Percentiles rank a stretch among this genome's conserved stretches.
Conservation (phyloP, 495 filamentous ascomycete species). For the Aspergillus cavernicola region DNA sequence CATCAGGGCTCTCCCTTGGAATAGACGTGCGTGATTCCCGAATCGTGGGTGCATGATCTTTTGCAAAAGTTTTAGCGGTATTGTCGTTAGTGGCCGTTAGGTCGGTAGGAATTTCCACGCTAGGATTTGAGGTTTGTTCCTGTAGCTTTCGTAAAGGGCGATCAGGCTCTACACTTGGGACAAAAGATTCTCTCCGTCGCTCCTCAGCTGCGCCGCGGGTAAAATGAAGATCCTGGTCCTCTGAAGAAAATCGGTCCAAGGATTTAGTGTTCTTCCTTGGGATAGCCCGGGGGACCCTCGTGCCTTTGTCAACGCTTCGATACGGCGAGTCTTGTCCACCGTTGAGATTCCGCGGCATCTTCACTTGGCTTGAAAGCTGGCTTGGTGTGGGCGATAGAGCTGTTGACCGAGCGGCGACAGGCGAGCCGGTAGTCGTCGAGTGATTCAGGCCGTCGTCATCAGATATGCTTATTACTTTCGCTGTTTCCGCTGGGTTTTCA, state of each 20-base stretch:
- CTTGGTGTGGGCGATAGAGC: slow-evolving; percentile 22
- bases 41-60: slow-evolving; percentile 6
- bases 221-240: slow-evolving; percentile 23
- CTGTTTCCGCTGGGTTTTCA: slow-evolving; percentile 6
- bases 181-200: slow-evolving; percentile 17
- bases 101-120: slow-evolving; percentile 16
- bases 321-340: slow-evolving; percentile 15
- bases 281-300: slow-evolving; percentile 11
- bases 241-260: slow-evolving; percentile 5
- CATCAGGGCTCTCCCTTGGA: slow-evolving; percentile 40
- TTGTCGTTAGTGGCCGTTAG: not conserved
- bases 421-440: slow-evolving; percentile 7
- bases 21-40: slow-evolving; percentile 7
- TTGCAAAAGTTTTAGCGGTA: not conserved
- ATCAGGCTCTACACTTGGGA: not conserved
- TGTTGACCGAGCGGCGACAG: slow-evolving; percentile 12
- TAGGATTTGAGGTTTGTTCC: not conserved
- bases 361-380: slow-evolving; percentile 13
- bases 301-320: slow-evolving; percentile 20
- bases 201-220: slow-evolving; percentile 26
- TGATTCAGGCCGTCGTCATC: slow-evolving; percentile 13
- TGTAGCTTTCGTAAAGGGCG: not conserved
- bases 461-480: slow-evolving; percentile 2
- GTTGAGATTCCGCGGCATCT: slow-evolving; percentile 9
- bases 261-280: slow-evolving; percentile 2